Evolutionary conservation across 2,329 filamentous ascomycete species (phyloP), one percentile per base, ranked within the genome.

Genomic region (Daldinia eschscholtzii): DNA sequence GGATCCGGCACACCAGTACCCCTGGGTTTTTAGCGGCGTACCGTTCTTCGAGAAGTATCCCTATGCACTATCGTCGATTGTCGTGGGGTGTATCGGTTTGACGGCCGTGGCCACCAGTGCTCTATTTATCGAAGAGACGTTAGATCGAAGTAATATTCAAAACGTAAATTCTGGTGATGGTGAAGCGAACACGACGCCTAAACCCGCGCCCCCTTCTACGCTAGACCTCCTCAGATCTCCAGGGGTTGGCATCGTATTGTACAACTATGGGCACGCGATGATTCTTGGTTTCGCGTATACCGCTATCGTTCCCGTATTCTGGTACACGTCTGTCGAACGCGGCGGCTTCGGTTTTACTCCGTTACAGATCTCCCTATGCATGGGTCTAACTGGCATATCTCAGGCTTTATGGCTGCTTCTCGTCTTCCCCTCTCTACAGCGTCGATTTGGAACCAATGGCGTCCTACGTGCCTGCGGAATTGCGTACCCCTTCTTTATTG

Each of bases 331-430:
- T 2, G 73, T 91, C 5, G 5, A 76, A 0, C 83, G 90, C 0
- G 92, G 92, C 37, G 93, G 93, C 0, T 86, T 89, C 55, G 87
- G 84, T 2, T 91, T 94, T 77, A 79, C 83, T 0, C 82, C 90
- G 0, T 76, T 86, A 3, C 84, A 88, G 59, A 95, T 94, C 69
- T 90, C 91, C 1, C 73, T 89, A 2, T 87, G 91, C 79, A 86
- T 95, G 81, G 88, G 84, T 1, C 64, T 90, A 1, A 86, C 85
- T 23, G 93, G 93, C 12, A 80, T 87, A 15, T 84, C 87, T 3
- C 93, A 95, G 78, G 88, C 91, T 0, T 64, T 87, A 6, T 95
- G 92, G 92, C 86, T 93, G 1, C 83, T 95, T 0, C 70, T 93
- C 13, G 82, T 86, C 35, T 94, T 95, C 75, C 92, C 92, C 0